A percentile compares a stretch with the other conserved stretches of the same genome.
These are phyloP conservation scores for Penicillium chermesinum DNA, from an alignment of 495 filamentous ascomycete species.

Conservation along the genomic window DNA sequence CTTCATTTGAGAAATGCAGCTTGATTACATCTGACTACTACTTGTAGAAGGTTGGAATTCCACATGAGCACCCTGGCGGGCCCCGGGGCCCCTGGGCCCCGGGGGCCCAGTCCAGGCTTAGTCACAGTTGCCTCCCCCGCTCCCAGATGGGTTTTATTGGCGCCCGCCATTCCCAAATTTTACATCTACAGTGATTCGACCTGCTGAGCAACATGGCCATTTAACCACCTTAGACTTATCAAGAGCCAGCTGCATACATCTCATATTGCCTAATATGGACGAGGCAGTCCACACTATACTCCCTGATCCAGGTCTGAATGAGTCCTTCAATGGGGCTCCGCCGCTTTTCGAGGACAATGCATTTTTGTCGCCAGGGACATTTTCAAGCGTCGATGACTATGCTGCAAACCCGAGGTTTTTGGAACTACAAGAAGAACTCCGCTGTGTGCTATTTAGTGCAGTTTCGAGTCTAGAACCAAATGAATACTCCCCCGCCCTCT, in stretches of 20 bases:
- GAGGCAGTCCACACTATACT: constrained; percentile 13
- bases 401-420: constrained; percentile 27
- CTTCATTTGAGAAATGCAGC: neutral
- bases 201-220: too few species aligned
- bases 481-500: constrained; percentile 15
- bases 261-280: constrained; percentile 19
- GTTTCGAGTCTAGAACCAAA: constrained; percentile 23
- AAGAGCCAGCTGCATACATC: neutral
- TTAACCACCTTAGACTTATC: too few species aligned
- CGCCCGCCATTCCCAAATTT: too few species aligned
- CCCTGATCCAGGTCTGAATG: constrained; percentile 9
- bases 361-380: constrained; percentile 25
- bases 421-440: constrained; percentile 26
- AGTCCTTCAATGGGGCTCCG: constrained; percentile 14
- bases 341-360: constrained; percentile 24
- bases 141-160: too few species aligned
- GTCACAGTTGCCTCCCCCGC: too few species aligned
- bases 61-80: too few species aligned
- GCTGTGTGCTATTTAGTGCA: constrained; percentile 24
- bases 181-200: too few species aligned
- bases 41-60: too few species aligned
- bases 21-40: too few species aligned
- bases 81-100: too few species aligned
- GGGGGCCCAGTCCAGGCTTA: too few species aligned
- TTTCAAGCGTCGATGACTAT: constrained; percentile 27